Evolutionary conservation across 306 rosid species (phyloP), one percentile per base, ranked within the genome.

Genomic region (Fragaria nilgerrensis): DNA sequence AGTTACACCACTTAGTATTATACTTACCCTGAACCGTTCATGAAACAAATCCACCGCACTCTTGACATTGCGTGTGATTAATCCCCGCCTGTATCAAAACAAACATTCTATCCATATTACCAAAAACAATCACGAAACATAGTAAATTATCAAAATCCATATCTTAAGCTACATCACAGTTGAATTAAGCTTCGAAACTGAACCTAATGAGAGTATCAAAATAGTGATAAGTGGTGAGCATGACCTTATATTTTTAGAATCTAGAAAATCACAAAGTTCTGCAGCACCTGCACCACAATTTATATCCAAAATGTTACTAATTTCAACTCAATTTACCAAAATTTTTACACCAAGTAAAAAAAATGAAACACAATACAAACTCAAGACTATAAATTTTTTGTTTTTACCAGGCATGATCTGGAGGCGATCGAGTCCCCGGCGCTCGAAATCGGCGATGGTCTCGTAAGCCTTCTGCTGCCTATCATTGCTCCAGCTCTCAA

Each of bases 331-430:
- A 48, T 48, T 58, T 49, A 63, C 61, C 36, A 48, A 4, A 20
- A 20, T 0, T 0, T 22, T n/a, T 2, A 9, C 62, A n/a, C 11
- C 14, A n/a, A n/a, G 62, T 22, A 9, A n/a, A 59, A 29, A 58
- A 68, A 17, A n/a, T n/a, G n/a, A 41, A 53, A 52, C 3, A 53
- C 6, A 59, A 56, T 44, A 11, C 11, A 39, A 32, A n/a, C 39
- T 2, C 9, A 34, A 70, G 48, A 25, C 22, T 13, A 23, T 19
- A 34, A 70, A 16, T 2, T 8, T 19, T 9, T 80, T 5, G 0
- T 37, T 41, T 41, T 72, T 44, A 90, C 97, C 98, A 4, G 98
- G 96, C 98, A 94, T 94, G 82, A 94, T 94, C 85, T 92, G 93
- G 14, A 94, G 95, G 37, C 79, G 92, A 70, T 92, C 81, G 47